Evolutionary conservation across 2,329 filamentous ascomycete genomes (phyloP), one percentile per base, ranked within the genome.

Genomic region (Diaporthe vexans): DNA sequence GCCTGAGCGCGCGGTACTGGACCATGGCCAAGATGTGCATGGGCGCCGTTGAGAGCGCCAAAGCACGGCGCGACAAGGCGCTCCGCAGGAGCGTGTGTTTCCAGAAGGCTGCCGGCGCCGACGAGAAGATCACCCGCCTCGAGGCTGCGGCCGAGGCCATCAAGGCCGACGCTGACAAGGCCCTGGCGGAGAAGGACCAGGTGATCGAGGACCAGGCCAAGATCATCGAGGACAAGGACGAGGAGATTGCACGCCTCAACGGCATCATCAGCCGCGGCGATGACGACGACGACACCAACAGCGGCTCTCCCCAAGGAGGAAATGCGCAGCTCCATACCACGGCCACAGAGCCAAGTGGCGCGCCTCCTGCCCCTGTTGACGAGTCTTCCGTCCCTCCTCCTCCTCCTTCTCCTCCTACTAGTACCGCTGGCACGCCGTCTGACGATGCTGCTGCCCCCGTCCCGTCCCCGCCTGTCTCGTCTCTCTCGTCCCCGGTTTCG

Each of bases 271-370:
- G 13, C 35, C 17, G 9, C 17, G 51, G 56, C 65, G 19, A 11
- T 9, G 33, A 46, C 46, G 61, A 37, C 11, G 37, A 24, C 17
- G 24, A 37, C 35, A 52, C 21, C 54, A 37, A 37, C 54, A 4
- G 40, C 29, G 51, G 54, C 48, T n/a, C 40, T 37, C 68, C 19
- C 29, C 56, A 40, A 24, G 68, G 46, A 59, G 68, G 40, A 59
- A 21, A 71, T 40, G 68, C 68, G 68, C 68, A 71, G 68, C 68
- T 15, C 24, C 40, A 29, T 51, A 37, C 26, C 21, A 3, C 56
- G 56, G 56, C 69, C 46, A 15, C 21, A 7, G 56, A 52, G 56
- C 56, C 69, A 11, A 52, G 69, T 33, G 68, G 54, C 68, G 56
- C 68, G 56, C 54, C 68, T 59, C 57, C 68, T 59, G 26, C 24